Evolutionary conservation across 202 grass and related monocot species (phyloP).

Genomic region (Musa balbisiana): DNA sequence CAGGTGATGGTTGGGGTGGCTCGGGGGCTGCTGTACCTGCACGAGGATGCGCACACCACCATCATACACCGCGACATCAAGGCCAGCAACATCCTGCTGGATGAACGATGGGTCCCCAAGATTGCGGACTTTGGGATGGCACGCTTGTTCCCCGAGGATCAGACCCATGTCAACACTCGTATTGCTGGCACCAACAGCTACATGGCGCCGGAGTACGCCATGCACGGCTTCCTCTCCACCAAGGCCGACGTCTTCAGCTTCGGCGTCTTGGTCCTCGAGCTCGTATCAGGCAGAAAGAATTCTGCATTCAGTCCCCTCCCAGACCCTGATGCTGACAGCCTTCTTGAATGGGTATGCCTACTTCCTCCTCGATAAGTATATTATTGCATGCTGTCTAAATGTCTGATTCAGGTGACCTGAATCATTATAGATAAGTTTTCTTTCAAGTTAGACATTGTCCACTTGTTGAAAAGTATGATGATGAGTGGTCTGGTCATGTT

Average conservation of each 20-base stretch:
- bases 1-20: conserved; percentile 76
- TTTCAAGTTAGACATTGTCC: too few relatives aligned
- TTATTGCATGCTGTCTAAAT: too few relatives aligned
- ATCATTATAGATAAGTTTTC: too few relatives aligned
- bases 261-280: conserved; percentile 71
- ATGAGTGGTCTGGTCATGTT: neutral
- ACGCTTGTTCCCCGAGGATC: conserved; percentile 64
- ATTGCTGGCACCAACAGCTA: conserved; percentile 90
- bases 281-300: conserved; percentile 69
- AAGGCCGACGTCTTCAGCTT: conserved; percentile 97
- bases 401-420: too few relatives aligned
- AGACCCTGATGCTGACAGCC: conserved; percentile 40
- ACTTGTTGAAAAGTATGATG: neutral
- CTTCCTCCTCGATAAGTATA: neutral
- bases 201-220: conserved; percentile 95
- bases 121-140: conserved; percentile 98
- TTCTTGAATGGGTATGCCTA: conserved; percentile 73
- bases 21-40: conserved; percentile 85
- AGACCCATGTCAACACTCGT: conserved; percentile 65
- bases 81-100: conserved; percentile 88
- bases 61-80: conserved; percentile 99
- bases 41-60: conserved; percentile 88
- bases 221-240: conserved; percentile 76
- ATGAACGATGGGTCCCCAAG: conserved; percentile 73
- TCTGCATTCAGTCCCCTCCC: conserved; percentile 37